Conservation (phyloP, 345 rosid genomes). For the Gossypium ekmanianum region DNA sequence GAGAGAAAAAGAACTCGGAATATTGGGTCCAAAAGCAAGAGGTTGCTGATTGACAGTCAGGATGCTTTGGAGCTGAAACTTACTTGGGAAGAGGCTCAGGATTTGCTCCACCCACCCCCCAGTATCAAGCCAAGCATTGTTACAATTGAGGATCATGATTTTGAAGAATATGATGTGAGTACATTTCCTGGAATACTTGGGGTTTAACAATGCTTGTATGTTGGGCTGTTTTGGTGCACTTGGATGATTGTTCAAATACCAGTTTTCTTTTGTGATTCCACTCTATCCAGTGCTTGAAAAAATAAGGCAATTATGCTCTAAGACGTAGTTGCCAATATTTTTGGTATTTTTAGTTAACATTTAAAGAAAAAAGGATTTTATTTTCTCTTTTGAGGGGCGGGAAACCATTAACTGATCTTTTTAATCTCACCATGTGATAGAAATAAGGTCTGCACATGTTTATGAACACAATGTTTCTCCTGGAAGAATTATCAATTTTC, state of each 20-base stretch:
- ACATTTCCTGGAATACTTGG: conserved; percentile 8
- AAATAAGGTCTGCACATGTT: neutral
- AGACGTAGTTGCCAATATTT: neutral
- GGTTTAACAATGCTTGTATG: neutral
- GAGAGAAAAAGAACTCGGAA: conserved; percentile 77
- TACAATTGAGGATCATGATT: conserved; percentile 73
- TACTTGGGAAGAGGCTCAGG: conserved; percentile 97
- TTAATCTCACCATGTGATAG: neutral
- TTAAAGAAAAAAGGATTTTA: neutral
- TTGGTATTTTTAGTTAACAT: neutral
- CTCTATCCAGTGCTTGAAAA: neutral
- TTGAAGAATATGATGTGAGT: conserved; percentile 97
- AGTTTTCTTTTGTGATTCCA: neutral
- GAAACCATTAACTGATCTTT: neutral
- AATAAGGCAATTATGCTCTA: neutral
- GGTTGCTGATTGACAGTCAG: conserved; percentile 70
- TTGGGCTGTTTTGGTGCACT: neutral
- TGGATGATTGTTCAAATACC: too few relatives aligned
- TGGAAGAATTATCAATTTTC: neutral
- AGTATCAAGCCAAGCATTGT: conserved; percentile 58
- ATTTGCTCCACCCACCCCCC: conserved; percentile 78
- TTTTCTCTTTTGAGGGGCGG: neutral
- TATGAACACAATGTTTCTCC: neutral
- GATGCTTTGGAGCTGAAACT: conserved; percentile 86
- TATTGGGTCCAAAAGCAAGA: conserved; percentile 83